These are phyloP conservation scores for Globisporangium recalcitrans DNA, from an alignment of 352 stramenopile genomes.

Conservation along the genomic window DNA sequence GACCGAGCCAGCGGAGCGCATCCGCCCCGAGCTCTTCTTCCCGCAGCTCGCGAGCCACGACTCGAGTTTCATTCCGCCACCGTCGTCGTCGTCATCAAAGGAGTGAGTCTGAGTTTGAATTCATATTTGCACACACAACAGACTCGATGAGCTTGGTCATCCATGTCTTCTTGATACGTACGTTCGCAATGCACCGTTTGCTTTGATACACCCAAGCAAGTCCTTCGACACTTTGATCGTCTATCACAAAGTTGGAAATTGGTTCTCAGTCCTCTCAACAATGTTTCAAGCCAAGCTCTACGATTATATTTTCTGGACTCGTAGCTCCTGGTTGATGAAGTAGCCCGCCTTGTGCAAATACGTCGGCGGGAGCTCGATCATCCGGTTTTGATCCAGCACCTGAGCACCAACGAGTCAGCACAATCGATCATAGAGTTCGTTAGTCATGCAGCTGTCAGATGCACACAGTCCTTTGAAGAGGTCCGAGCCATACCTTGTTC, in stretches of 20 bases:
- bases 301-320: constrained; percentile 56
- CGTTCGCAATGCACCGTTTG: too few relatives aligned
- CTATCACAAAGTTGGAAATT: not conserved
- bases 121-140: too few relatives aligned
- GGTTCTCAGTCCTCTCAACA: not conserved
- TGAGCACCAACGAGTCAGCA: constrained; percentile 18
- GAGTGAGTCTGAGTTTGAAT: constrained; percentile 3
- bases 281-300: not conserved
- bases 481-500: constrained; percentile 36
- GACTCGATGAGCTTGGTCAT: not conserved
- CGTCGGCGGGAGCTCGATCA: constrained; percentile 69
- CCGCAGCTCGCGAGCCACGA: constrained; percentile 42
- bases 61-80: constrained; percentile 5
- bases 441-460: not conserved
- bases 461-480: not conserved
- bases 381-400: constrained; percentile 57
- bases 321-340: constrained; percentile 63
- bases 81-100: not conserved
- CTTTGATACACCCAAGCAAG: too few relatives aligned
- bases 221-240: not conserved
- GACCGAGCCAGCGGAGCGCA: constrained; percentile 20
- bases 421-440: not conserved
- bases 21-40: constrained; percentile 54
- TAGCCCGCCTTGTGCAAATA: constrained; percentile 81
- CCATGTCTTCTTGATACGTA: not conserved